Evolutionary conservation across 2,329 filamentous ascomycete species (phyloP).

Genomic region (Trichoderma oligosporum): DNA sequence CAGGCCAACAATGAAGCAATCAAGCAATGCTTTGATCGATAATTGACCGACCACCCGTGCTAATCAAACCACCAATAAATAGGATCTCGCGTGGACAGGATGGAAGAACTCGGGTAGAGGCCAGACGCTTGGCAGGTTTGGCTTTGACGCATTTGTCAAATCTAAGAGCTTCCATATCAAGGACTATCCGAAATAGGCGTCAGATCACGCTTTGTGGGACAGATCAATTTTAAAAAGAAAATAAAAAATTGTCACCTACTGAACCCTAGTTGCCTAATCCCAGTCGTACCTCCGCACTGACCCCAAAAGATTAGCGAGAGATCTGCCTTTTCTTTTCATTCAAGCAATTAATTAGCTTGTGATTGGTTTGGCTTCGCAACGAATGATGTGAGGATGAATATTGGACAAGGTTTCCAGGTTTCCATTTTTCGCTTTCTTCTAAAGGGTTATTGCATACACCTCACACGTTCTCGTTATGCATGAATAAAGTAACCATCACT

Average conservation of each 20-base stretch:
- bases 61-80: slow-evolving; percentile 18
- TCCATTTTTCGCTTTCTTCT: neutral
- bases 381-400: slow-evolving; percentile 11
- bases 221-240: neutral
- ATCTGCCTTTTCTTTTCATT: slow-evolving; percentile 18
- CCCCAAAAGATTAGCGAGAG: slow-evolving; percentile 25
- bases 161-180: slow-evolving; percentile 95
- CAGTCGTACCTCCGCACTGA: slow-evolving; percentile 5
- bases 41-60: slow-evolving; percentile 15
- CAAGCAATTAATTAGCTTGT: slow-evolving; percentile 4
- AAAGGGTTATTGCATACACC: slow-evolving; percentile 1
- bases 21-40: neutral
- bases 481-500: slow-evolving; percentile 1
- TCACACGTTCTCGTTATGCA: slow-evolving; percentile 10
- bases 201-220: neutral
- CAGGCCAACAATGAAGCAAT: neutral
- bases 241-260: slow-evolving; percentile 3
- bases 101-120: slow-evolving; percentile 97
- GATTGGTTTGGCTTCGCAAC: slow-evolving; percentile 18
- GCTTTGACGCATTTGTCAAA: slow-evolving; percentile 94
- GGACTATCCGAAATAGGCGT: slow-evolving; percentile 60
- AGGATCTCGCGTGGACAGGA: slow-evolving; percentile 94
- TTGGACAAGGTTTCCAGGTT: slow-evolving; percentile 5
- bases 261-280: slow-evolving; percentile 7
- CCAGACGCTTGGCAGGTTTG: slow-evolving; percentile 81